Percentiles rank a stretch among this genome's conserved stretches.
phyloP scores from a whole-genome alignment of 2,329 filamentous ascomycete genomes.

The Fusarium newnesense region DNA sequence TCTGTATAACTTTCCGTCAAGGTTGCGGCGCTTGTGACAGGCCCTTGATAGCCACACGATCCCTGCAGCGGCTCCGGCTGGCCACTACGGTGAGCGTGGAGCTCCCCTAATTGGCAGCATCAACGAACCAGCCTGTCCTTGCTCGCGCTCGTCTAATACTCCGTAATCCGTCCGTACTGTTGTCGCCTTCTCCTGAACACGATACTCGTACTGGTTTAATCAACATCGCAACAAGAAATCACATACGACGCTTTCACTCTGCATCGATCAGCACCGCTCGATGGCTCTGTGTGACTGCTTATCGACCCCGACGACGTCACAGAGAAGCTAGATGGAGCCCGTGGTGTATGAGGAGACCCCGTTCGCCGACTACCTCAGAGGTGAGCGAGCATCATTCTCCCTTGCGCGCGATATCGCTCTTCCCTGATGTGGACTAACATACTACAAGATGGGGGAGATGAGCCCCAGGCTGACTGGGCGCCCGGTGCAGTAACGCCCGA shows the following conservation, averaged over 20 bases:
- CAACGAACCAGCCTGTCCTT: slow-evolving; percentile 41
- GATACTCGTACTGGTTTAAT: slow-evolving; percentile 14
- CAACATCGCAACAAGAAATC: slow-evolving; percentile 24
- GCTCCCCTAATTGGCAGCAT: slow-evolving; percentile 42
- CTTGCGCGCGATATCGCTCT: neutral
- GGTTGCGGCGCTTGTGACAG: slow-evolving; percentile 27
- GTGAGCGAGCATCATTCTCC: slow-evolving; percentile 56
- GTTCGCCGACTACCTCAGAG: slow-evolving; percentile 89
- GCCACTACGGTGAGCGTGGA: slow-evolving; percentile 37
- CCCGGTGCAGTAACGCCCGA: slow-evolving; percentile 52
- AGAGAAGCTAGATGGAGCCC: slow-evolving; percentile 73
- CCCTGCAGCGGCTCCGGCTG: slow-evolving; percentile 29
- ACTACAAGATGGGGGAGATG: slow-evolving; percentile 58
- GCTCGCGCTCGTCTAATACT: slow-evolving; percentile 25
- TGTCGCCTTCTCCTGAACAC: slow-evolving; percentile 38
- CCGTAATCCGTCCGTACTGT: slow-evolving; percentile 16
- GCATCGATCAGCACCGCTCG: slow-evolving; percentile 34
- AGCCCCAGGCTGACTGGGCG: slow-evolving; percentile 59
- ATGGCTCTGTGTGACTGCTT: slow-evolving; percentile 46
- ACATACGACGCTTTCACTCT: slow-evolving; percentile 15
- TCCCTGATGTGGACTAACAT: slow-evolving; percentile 11
- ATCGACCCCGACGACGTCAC: slow-evolving; percentile 44
- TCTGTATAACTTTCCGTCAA: slow-evolving; percentile 6
- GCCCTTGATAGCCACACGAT: slow-evolving; percentile 6
- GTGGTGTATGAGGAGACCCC: slow-evolving; percentile 88